Evolutionary conservation across 768 basidiomycete genomes (phyloP).

Genomic region (Russula sp.): DNA sequence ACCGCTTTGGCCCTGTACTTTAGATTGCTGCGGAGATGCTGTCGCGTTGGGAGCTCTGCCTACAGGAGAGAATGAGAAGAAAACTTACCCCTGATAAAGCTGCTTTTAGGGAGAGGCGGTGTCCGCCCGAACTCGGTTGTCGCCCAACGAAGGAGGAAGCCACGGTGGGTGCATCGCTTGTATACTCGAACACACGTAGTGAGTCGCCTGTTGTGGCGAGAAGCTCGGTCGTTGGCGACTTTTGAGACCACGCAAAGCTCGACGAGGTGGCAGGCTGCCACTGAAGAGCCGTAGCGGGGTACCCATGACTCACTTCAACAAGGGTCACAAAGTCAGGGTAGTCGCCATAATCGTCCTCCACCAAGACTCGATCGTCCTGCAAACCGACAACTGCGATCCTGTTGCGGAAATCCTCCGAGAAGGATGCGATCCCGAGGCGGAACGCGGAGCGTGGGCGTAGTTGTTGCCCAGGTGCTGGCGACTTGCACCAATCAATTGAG

Average conservation of each 20-base stretch:
- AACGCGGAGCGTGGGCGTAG: conserved; percentile 72
- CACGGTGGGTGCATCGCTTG: conserved; percentile 56
- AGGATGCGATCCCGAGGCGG: conserved; percentile 82
- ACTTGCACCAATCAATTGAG: conserved; percentile 86
- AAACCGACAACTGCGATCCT: conserved; percentile 75
- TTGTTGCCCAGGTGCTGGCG: conserved; percentile 69
- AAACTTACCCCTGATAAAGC: conserved; percentile 74
- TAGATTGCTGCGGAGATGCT: conserved; percentile 61
- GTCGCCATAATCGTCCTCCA: conserved; percentile 78
- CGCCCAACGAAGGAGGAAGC: conserved; percentile 70
- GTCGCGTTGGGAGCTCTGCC: conserved; percentile 17
- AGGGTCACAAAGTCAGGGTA: conserved; percentile 86
- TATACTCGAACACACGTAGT: conserved; percentile 87
- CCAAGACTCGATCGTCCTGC: conserved; percentile 83
- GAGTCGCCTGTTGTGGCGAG: conserved; percentile 95
- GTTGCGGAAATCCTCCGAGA: conserved; percentile 80
- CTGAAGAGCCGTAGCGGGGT: conserved; percentile 89
- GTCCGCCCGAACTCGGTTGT: conserved; percentile 52
- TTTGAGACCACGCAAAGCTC: conserved; percentile 65
- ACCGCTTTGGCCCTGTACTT: conserved; percentile 78
- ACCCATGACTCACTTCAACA: conserved; percentile 81
- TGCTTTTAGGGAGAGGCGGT: conserved; percentile 69
- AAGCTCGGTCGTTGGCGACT: conserved; percentile 66
- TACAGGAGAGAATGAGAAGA: conserved; percentile 8
- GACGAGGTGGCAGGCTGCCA: conserved; percentile 83